phyloP scores from a whole-genome alignment of 306 rosid species.

The Quercus gilva region DNA sequence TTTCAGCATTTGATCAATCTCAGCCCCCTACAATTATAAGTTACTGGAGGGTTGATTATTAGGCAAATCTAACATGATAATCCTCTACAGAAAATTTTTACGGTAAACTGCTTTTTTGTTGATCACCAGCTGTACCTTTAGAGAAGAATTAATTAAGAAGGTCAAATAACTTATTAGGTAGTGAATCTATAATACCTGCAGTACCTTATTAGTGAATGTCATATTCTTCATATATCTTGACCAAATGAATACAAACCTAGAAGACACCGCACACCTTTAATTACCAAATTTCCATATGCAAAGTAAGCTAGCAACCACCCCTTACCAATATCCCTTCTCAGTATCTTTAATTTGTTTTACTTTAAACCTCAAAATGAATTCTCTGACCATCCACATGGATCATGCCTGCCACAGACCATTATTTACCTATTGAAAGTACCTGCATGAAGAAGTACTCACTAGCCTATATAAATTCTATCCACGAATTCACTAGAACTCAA shows the following conservation, averaged over 20 bases:
- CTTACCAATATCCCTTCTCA: background rate
- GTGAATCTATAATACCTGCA: background rate
- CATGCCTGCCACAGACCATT: background rate
- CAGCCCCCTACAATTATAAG: background rate
- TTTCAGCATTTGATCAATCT: background rate
- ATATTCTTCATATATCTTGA: background rate
- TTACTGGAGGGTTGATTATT: background rate
- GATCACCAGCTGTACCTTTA: background rate
- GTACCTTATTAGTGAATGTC: background rate
- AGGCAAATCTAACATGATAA: background rate
- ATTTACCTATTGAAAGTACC: background rate
- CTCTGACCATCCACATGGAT: background rate
- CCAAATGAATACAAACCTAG: too few relatives aligned
- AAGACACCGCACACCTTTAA: background rate
- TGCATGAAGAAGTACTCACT: background rate
- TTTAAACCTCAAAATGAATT: background rate
- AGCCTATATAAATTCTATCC: background rate
- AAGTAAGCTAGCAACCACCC: background rate
- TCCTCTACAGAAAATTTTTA: background rate
- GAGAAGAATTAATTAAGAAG: background rate
- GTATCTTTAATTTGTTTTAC: background rate
- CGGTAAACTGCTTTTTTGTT: background rate
- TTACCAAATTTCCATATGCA: background rate
- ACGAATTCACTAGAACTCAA: background rate
- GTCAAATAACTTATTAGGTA: background rate